Conservation (phyloP, 345 rosid species). For the Turnera subulata region DNA sequence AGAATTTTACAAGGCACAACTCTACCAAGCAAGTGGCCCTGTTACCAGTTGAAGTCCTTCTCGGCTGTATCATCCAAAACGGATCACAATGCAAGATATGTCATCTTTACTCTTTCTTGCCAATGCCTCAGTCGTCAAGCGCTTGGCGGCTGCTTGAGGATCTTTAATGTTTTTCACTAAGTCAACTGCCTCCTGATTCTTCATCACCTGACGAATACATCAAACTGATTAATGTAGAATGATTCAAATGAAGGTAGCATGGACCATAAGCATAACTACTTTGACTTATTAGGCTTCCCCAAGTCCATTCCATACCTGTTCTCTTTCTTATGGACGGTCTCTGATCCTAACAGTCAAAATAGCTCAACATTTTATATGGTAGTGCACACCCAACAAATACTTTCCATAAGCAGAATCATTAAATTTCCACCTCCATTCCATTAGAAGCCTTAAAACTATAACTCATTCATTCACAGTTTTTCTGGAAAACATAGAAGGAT, state of each 20-base stretch:
- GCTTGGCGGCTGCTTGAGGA: constrained; percentile 55
- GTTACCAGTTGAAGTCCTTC: background rate
- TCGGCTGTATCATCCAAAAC: constrained; percentile 35
- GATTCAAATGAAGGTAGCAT: background rate
- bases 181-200: constrained; percentile 43
- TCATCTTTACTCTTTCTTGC: constrained; percentile 57
- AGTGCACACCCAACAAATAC: no score
- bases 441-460: no score
- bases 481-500: no score
- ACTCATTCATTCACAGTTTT: no score
- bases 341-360: no score
- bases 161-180: constrained; percentile 44
- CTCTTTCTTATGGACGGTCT: no score
- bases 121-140: constrained; percentile 47
- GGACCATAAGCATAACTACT: background rate
- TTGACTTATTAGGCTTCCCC: no score
- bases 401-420: no score
- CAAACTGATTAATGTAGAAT: background rate
- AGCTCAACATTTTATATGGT: no score
- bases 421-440: no score
- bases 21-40: background rate
- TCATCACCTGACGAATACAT: constrained; percentile 32
- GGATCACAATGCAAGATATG: constrained; percentile 56
- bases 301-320: no score
- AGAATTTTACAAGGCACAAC: constrained; percentile 9